Base-by-base conservation (phyloP, 2,329 filamentous ascomycete genomes). In the Penicillium brasilianum region DNA sequence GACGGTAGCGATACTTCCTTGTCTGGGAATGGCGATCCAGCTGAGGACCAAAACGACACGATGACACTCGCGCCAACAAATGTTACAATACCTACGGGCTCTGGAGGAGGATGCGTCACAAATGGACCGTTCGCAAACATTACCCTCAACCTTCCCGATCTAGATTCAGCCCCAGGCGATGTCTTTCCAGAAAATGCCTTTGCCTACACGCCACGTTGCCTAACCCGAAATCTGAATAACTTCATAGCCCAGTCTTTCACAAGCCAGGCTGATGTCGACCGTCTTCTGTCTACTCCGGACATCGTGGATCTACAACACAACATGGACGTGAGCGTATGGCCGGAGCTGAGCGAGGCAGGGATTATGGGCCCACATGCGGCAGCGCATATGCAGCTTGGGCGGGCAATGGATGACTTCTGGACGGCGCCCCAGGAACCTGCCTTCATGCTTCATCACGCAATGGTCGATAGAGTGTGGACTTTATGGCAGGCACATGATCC, bases 361-460 rank as follows among this genome's bases (percentile, higher is more conserved):
- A 28, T 11, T 18, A 28, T 25, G 2, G 48, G 46, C 1, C 39
- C 53, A 3, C 62, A 64, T 30, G 11, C 50, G 5, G 56, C 51
- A 1, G 58, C 49, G 6, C 61, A 64, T 46, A 28, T 36, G 13
- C 14, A 36, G 10, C 28, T 61, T 1, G 53, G 49, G 25, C 37
- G 52, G 14, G 18, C 46, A 4, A 61, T 64, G 62, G 18, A 20
- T 1, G 59, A 64, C 52, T 55, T 61, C 22, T 64, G 56, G 9
- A 16, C 58, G 0, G 52, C 59, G 48, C 62, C 62, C 5, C 62
- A 64, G 49, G 71, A 75, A 61, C 72, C 72, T 1, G 54, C 71
- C 8, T 75, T 74, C 57, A 74, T 74, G 61, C 64, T 75, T 20
- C 73, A 75, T 57, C 73, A 74, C 53, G 53, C 63, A 3, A 68